Conservation (phyloP, 768 basidiomycete species). For the Serpula lacrymans region DNA sequence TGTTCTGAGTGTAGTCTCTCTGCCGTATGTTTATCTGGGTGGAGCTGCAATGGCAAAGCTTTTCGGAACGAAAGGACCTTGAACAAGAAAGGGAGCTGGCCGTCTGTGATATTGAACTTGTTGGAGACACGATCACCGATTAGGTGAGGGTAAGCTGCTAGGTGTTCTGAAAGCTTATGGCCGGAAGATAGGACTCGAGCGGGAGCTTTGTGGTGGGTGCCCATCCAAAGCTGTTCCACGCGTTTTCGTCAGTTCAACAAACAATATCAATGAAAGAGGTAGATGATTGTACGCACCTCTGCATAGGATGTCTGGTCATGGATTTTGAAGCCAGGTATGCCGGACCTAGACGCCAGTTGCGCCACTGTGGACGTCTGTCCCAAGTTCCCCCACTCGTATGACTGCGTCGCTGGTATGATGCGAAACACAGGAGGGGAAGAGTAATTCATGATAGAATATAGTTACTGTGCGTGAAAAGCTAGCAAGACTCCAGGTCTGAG, state of each 20-base stretch:
- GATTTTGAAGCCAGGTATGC: conserved; percentile 31
- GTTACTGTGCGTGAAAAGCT: no score
- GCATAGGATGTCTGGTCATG: conserved; percentile 49
- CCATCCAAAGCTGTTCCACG: conserved; percentile 55
- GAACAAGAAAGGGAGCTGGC: conserved; percentile 47
- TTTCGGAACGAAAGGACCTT: conserved; percentile 54
- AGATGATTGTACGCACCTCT: conserved; percentile 36
- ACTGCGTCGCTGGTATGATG: conserved; percentile 30
- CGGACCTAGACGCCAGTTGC: conserved; percentile 32
- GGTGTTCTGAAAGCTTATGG: conserved; percentile 21
- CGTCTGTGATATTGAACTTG: conserved; percentile 26
- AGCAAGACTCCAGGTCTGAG: no score
- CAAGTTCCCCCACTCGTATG: conserved; percentile 53
- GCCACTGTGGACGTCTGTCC: conserved; percentile 46
- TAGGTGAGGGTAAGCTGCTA: conserved; percentile 34
- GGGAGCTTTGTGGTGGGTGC: conserved; percentile 52
- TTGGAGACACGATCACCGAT: conserved; percentile 32
- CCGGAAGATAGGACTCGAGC: conserved; percentile 27
- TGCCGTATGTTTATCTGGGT: conserved; percentile 49
- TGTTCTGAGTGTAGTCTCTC: conserved; percentile 39
- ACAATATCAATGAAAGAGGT: not conserved
- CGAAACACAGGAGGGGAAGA: conserved; percentile 17
- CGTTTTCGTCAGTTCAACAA: not conserved
- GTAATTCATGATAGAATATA: no score
- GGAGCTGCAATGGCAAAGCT: conserved; percentile 55